phyloP scores from a whole-genome alignment of 2,329 filamentous ascomycete species.

The Emydomyces testavorans region DNA sequence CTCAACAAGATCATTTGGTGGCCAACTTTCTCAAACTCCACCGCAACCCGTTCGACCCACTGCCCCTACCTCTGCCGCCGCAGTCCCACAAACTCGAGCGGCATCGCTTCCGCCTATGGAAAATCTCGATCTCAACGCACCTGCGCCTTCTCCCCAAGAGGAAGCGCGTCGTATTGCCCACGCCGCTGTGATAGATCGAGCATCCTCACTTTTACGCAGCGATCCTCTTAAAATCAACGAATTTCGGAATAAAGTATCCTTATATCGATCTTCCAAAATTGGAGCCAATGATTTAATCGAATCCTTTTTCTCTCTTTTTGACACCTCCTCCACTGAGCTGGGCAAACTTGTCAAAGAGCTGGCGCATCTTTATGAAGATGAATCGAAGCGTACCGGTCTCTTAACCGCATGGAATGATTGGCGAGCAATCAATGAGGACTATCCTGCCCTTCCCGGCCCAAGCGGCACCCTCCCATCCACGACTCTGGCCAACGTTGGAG shows the following conservation, averaged over 20 bases:
- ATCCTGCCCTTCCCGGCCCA: conserved; percentile 71
- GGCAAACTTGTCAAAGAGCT: conserved; percentile 85
- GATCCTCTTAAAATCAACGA: conserved; percentile 60
- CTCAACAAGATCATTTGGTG: conserved; percentile 70
- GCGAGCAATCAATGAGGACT: conserved; percentile 92
- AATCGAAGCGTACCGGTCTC: conserved; percentile 58
- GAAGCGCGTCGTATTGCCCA: conserved; percentile 72
- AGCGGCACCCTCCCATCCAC: conserved; percentile 53
- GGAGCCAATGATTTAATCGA: conserved; percentile 70
- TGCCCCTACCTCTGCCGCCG: conserved; percentile 24
- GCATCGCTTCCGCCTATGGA: conserved; percentile 36
- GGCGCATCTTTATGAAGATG: conserved; percentile 82
- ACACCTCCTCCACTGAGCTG: conserved; percentile 66
- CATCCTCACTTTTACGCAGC: conserved; percentile 66
- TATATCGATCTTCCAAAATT: conserved; percentile 59
- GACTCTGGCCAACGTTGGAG: conserved; percentile 38
- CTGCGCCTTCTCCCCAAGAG: conserved; percentile 53
- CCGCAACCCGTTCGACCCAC: conserved; percentile 38
- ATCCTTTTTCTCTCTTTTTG: conserved; percentile 75
- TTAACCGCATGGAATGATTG: conserved; percentile 87
- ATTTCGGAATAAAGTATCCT: conserved; percentile 70
- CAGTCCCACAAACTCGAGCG: conserved; percentile 19
- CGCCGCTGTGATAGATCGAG: conserved; percentile 73
- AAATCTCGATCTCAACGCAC: conserved; percentile 40
- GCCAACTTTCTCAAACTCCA: conserved; percentile 55